phyloP scores from a whole-genome alignment of 306 rosid species.

The Vachellia collinsii region DNA sequence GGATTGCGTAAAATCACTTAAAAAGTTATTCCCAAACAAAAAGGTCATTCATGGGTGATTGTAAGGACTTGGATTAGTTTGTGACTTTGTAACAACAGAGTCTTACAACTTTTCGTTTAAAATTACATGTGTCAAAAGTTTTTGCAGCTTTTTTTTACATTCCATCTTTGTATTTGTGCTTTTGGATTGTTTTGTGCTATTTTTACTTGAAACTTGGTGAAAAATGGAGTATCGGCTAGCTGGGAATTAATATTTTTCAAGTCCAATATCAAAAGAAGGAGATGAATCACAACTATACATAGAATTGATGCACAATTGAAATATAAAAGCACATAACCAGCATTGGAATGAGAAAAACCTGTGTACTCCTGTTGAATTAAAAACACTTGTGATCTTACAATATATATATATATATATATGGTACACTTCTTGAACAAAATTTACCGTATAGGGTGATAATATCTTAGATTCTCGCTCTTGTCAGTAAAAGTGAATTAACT shows the following conservation, averaged over 20 bases:
- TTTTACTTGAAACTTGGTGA: too few relatives aligned
- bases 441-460: not conserved
- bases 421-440: not conserved
- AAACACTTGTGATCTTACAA: not conserved
- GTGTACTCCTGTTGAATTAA: not conserved
- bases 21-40: too few relatives aligned
- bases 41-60: not conserved
- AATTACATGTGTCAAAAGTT: not conserved
- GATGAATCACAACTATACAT: too few relatives aligned
- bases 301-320: too few relatives aligned
- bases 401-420: not conserved
- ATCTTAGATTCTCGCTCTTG: not conserved
- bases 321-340: not conserved
- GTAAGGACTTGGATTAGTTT: not conserved
- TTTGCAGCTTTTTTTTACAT: not conserved
- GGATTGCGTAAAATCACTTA: too few relatives aligned
- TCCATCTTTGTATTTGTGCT: not conserved
- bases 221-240: not conserved
- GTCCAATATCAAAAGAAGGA: not conserved
- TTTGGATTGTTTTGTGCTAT: too few relatives aligned
- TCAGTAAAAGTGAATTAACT: not conserved
- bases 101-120: not conserved
- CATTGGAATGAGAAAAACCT: not conserved
- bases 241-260: not conserved
- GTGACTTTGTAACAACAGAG: not conserved